Percentiles rank a stretch among this genome's conserved stretches.
Evolutionary conservation across 306 rosid species (phyloP).

Genomic region (Neltuma alba): DNA sequence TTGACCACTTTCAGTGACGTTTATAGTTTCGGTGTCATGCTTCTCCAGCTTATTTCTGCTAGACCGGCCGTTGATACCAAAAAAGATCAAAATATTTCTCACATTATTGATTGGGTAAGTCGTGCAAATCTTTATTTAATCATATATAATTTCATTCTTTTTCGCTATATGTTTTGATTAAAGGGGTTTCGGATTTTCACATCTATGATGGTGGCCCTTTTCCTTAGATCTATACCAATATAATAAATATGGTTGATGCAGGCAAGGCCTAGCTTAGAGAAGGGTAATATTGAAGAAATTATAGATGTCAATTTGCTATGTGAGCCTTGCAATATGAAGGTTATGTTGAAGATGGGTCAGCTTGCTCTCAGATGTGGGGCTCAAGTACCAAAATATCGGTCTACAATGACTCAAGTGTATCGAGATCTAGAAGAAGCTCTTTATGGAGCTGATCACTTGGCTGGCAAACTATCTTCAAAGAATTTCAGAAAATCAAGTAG

Average conservation of each 20-base stretch:
- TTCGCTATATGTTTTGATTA: background rate
- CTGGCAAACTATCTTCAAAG: slow-evolving; percentile 35
- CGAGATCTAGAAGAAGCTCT: slow-evolving; percentile 69
- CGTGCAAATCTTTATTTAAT: background rate
- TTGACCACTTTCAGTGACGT: slow-evolving; percentile 79
- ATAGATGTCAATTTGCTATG: slow-evolving; percentile 69
- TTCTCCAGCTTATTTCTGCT: slow-evolving; percentile 74
- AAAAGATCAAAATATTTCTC: slow-evolving; percentile 39
- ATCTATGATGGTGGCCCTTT: no score
- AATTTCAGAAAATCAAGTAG: slow-evolving; percentile 32
- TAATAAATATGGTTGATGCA: slow-evolving; percentile 36
- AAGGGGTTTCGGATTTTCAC: no score
- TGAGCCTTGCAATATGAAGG: slow-evolving; percentile 66
- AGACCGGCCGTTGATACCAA: slow-evolving; percentile 60
- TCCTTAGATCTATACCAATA: background rate
- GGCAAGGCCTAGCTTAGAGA: slow-evolving; percentile 83
- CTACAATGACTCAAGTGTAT: slow-evolving; percentile 75
- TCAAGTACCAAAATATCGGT: slow-evolving; percentile 65
- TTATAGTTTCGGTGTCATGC: slow-evolving; percentile 83
- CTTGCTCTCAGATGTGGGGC: slow-evolving; percentile 73
- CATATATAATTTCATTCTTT: background rate
- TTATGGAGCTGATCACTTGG: slow-evolving; percentile 43
- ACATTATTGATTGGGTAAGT: slow-evolving; percentile 75
- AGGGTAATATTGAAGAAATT: slow-evolving; percentile 63
- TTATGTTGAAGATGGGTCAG: slow-evolving; percentile 75